These are phyloP conservation scores for Aspergillus panamensis DNA, from an alignment of 495 filamentous ascomycete species.

Conservation along the genomic window DNA sequence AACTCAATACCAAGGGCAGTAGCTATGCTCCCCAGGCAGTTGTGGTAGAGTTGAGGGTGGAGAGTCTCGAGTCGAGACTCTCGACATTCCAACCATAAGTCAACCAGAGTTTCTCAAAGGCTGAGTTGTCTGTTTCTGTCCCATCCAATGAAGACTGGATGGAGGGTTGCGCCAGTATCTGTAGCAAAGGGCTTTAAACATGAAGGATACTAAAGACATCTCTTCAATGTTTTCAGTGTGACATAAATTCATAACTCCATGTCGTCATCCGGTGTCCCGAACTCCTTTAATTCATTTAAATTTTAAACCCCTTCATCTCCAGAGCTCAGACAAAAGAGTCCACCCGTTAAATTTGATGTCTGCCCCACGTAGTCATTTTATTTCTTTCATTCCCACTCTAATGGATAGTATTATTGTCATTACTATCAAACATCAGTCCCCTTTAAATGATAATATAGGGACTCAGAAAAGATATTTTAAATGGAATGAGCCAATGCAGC, in stretches of 20 bases:
- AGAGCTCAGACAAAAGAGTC: too few relatives aligned
- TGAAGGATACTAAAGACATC: too few relatives aligned
- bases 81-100: too few relatives aligned
- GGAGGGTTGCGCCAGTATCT: too few relatives aligned
- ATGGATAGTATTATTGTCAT: neutral
- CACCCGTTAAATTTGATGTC: neutral
- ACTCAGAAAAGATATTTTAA: neutral
- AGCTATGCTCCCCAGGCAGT: too few relatives aligned
- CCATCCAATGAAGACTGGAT: neutral
- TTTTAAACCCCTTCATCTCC: neutral
- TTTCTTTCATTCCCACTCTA: neutral
- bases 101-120: too few relatives aligned
- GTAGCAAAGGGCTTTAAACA: neutral
- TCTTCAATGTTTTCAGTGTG: neutral
- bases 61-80: too few relatives aligned
- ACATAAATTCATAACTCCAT: neutral
- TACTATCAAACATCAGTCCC: neutral
- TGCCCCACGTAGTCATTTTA: neutral
- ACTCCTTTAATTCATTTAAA: neutral
- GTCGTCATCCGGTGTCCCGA: conserved; percentile 1
- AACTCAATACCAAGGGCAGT: too few relatives aligned
- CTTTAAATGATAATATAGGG: too few relatives aligned
- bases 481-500: neutral
- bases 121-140: neutral
- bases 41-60: too few relatives aligned